phyloP scores from a whole-genome alignment of 2,329 filamentous ascomycete species.

The Colletotrichum tropicale region DNA sequence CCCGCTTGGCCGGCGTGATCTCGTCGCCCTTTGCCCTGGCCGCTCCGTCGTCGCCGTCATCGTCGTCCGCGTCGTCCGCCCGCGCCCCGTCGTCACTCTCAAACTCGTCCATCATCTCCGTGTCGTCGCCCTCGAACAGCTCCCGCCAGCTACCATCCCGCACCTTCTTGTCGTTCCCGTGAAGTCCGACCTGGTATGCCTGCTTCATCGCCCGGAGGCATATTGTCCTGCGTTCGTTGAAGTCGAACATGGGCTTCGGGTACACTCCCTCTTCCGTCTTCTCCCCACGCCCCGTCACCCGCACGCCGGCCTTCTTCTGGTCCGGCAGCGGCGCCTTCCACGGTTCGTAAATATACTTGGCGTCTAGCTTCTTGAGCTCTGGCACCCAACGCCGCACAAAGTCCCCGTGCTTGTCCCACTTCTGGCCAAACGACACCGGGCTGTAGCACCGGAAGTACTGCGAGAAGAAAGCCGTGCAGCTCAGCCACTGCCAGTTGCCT shows the following conservation, averaged over 20 bases:
- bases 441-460: conserved; percentile 76
- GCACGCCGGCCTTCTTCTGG: conserved; percentile 71
- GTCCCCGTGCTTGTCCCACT: conserved; percentile 73
- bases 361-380: conserved; percentile 64
- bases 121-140: conserved; percentile 44
- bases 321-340: conserved; percentile 74
- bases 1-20: conserved; percentile 17
- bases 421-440: conserved; percentile 74
- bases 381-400: conserved; percentile 72
- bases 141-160: conserved; percentile 62
- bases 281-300: conserved; percentile 59
- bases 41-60: conserved; percentile 12
- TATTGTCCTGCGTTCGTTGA: conserved; percentile 61
- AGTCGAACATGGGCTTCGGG: conserved; percentile 81
- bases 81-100: conserved; percentile 36
- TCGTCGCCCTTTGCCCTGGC: conserved; percentile 3
- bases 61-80: conserved; percentile 29
- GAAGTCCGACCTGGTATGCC: conserved; percentile 68
- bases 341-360: conserved; percentile 80
- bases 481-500: conserved; percentile 81
- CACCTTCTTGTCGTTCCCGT: conserved; percentile 67
- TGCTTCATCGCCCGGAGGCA: conserved; percentile 74
- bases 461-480: conserved; percentile 75
- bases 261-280: conserved; percentile 57
- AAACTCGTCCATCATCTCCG: conserved; percentile 44